Percentiles rank a stretch among this genome's conserved stretches.
Evolutionary conservation across 2,329 filamentous ascomycete genomes (phyloP).

Genomic region (Apiospora saccharicola): DNA sequence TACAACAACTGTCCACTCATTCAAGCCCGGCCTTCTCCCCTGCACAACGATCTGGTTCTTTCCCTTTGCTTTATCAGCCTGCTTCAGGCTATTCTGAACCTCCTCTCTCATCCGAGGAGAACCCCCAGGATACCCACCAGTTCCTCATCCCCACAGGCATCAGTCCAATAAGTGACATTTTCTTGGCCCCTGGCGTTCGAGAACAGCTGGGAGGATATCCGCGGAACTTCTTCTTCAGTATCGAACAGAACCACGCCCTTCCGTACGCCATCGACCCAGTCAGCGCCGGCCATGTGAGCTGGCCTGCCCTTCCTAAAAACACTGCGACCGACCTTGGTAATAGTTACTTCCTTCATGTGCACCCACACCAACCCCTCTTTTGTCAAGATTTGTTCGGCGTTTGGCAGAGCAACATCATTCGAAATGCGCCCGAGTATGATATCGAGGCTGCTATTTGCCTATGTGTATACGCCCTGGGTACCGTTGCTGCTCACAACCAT

Average conservation of each 20-base stretch:
- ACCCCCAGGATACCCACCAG: slow-evolving; percentile 41
- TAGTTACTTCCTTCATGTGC: slow-evolving; percentile 45
- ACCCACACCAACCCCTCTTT: slow-evolving; percentile 47
- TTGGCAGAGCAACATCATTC: slow-evolving; percentile 40
- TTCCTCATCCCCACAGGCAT: slow-evolving; percentile 48
- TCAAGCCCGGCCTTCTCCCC: slow-evolving; percentile 37
- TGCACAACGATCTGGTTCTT: slow-evolving; percentile 36
- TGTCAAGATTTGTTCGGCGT: slow-evolving; percentile 37
- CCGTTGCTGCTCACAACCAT: slow-evolving; percentile 33
- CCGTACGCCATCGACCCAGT: slow-evolving; percentile 41
- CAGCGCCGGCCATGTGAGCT: slow-evolving; percentile 34
- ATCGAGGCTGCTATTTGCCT: slow-evolving; percentile 46
- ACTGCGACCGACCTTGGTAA: slow-evolving; percentile 38
- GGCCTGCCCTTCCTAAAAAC: slow-evolving; percentile 39
- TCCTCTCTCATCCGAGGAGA: slow-evolving; percentile 30
- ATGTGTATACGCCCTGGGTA: slow-evolving; percentile 47
- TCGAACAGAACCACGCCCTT: slow-evolving; percentile 44
- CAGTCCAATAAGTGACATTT: slow-evolving; percentile 43
- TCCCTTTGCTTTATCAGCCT: slow-evolving; percentile 31
- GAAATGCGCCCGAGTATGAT: slow-evolving; percentile 36
- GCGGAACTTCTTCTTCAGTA: slow-evolving; percentile 43
- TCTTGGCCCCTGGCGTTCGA: slow-evolving; percentile 44
- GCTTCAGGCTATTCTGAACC: slow-evolving; percentile 33
- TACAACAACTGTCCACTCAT: slow-evolving; percentile 35
- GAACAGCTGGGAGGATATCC: slow-evolving; percentile 44